Evolutionary conservation across 371 early-diverging fungal genomes (phyloP), one percentile per base, ranked within the genome.

Genomic region (Syncephalis fuscata): DNA sequence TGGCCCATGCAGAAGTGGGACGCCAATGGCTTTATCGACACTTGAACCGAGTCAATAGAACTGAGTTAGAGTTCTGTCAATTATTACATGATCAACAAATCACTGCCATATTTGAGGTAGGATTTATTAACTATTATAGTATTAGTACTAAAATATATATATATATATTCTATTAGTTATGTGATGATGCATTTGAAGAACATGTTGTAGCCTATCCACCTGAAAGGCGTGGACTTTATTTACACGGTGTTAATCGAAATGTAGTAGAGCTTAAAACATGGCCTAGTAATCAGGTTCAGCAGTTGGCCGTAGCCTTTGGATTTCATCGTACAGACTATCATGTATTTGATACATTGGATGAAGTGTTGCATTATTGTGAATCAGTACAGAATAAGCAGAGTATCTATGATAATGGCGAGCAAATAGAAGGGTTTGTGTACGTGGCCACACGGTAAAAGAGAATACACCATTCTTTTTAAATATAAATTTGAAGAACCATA

Each of bases 141-240:
- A 45, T 15, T 36, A 17, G 7, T 17, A n/a, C 21, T 3, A 14
- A 43, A 32, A 32, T 22, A 22, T 14, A 20, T 9, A 19, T 22
- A 42, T 16, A 39, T 3, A 23, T 16, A 32, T 22, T 39, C 20
- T 53, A 48, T 39, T 65, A 88, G 80, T 71, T 92, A 1, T 90
- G 86, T 36, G 96, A 96, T 59, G 95, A 96, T 56, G 74, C 69
- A 2, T 96, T 96, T 62, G 90, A 96, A 55, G 90, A 94, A 56
- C 96, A 94, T 57, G 69, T 94, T 19, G 54, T 94, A 40, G 82
- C 80, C 45, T 96, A 96, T 53, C 65, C 79, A 2, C 67, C 60
- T 5, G 85, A 84, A 15, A 56, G 60, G 40, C 64, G 85, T 23
- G 96, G 96, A 0, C 70, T 96, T 3, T 89, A 88, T 55, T 63